Base-by-base conservation (phyloP, 306 rosid species). In the Sindora glabra region DNA sequence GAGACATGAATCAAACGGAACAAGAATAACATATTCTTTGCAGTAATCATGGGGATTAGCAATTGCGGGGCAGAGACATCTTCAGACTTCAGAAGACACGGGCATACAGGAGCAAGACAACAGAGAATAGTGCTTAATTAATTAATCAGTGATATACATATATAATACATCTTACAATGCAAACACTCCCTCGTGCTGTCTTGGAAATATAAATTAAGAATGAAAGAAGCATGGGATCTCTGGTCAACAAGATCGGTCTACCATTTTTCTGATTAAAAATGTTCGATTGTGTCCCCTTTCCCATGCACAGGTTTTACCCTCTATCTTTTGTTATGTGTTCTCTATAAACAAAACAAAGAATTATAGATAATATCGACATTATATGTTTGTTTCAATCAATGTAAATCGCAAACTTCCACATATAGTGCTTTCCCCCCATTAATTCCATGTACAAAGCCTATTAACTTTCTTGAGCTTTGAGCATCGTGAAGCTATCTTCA, bases 171-270 rank as follows among this genome's bases (percentile, higher is more conserved):
- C 18, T 67, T 57, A 62, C 77, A 65, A 74, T 68, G 85, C 44
- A 62, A 52, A 48, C 74, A 62, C 46, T 55, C 82, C 72, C 90
- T 77, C 96, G 95, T 83, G 95, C 86, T 59, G 64, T 89, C 95
- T 83, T 79, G 96, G 78, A 77, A 79, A 74, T 62, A 53, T 45
- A 75, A 80, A 77, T 49, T 25, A 33, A 27, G 42, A 34, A 54
- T 33, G 48, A 41, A 54, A 48, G 54, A 58, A 68, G 68, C 74
- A 79, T 76, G 83, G 74, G 85, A 76, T 78, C 78, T 55, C 74
- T 29, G 74, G 88, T 77, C 80, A 77, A 82, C 72, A 70, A 65
- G 48, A 72, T 55, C n/a, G n/a, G n/a, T n/a, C n/a, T 47, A 60
- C 75, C 73, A 74, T 66, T 70, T 76, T 63, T 57, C n/a, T n/a